Base-by-base conservation (phyloP, 441 rosid genomes). In the Isatis lusitanica region DNA sequence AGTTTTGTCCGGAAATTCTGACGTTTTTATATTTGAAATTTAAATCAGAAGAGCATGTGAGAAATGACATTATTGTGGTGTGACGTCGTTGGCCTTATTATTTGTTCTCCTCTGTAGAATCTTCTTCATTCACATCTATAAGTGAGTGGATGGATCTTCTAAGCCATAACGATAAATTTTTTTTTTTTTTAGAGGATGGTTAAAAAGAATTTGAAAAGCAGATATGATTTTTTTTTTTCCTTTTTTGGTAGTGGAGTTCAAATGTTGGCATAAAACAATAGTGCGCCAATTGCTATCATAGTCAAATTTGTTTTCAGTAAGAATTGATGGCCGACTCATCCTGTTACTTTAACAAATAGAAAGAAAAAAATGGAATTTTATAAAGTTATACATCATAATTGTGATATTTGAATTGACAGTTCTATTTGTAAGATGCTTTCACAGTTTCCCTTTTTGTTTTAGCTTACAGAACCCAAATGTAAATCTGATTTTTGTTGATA, bases 11-110 rank as follows among this genome's bases (percentile, higher is more conserved):
- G 6, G 31, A 53, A 53, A 13, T 15, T 9, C 4, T 5, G 2
- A 35, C 24, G 28, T 35, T 47, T 65, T 48, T 26, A n/a, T 10
- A 46, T 30, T 74, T 48, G 21, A 35, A 31, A 43, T 51, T 17
- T 4, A 33, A 66, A 44, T 66, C 7, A 53, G 7, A 15, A 7
- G 31, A 24, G 69, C 68, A 74, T 67, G 77, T 74, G 73, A 51
- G 55, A 62, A 59, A 60, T 60, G 57, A 52, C 63, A 61, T 74
- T 44, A 60, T 74, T 74, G 78, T 42, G 58, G 68, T 15, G 26
- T 53, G 68, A 68, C 58, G 64, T 75, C 30, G 24, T 43, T 68
- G 74, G 51, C 43, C 42, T 24, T 68, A 61, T 68, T 66, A 30
- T 53, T 18, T 24, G 18, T 13, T 60, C 31, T 39, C 65, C 48